phyloP scores from a whole-genome alignment of 2,329 filamentous ascomycete genomes.

The Shiraia sp. region DNA sequence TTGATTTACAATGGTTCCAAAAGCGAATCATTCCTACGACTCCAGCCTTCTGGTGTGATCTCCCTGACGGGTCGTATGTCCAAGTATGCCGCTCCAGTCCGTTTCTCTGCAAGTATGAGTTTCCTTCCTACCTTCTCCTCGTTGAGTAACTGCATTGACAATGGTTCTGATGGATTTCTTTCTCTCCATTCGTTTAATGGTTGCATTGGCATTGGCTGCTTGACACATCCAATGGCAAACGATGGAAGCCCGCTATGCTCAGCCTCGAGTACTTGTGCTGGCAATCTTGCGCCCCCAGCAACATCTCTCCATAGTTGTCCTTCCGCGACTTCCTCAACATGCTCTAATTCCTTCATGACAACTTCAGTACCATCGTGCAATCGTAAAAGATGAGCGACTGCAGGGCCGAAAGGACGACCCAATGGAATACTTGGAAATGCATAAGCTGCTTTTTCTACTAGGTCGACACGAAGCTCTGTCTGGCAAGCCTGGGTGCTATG shows the following conservation, averaged over 20 bases:
- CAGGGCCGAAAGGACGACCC: background rate
- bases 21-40: background rate
- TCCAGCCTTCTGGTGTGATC: background rate
- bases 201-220: background rate
- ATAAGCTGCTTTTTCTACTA: background rate
- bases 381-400: background rate
- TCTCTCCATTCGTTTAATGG: background rate
- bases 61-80: background rate
- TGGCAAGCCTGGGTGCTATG: too few species aligned
- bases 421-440: background rate
- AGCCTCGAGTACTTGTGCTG: slow-evolving; percentile 1
- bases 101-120: background rate
- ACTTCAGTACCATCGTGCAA: background rate
- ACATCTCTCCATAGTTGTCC: background rate
- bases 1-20: background rate
- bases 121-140: background rate
- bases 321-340: background rate
- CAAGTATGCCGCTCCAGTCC: background rate
- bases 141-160: background rate
- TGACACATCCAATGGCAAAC: slow-evolving; percentile 4
- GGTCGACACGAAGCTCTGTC: background rate
- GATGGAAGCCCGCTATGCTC: slow-evolving; percentile 1
- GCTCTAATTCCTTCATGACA: background rate
- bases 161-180: background rate
- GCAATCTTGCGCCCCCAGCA: background rate